Evolutionary conservation across 2,329 filamentous ascomycete species (phyloP), one percentile per base, ranked within the genome.

Genomic region (Plenodomus lindquistii): DNA sequence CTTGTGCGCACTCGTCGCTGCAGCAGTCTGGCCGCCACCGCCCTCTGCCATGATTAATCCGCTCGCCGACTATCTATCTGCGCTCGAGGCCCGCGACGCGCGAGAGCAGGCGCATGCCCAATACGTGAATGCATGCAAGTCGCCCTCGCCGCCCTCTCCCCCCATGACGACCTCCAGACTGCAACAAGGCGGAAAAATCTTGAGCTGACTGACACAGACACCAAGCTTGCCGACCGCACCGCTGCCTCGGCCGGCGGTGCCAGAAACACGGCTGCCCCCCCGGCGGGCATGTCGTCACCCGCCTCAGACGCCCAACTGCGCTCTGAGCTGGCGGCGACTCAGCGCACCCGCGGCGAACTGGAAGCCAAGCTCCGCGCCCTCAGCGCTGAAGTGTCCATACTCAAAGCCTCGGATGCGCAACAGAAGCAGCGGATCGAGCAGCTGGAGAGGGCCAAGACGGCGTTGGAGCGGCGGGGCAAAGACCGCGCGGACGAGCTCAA

Each of bases 401-500:
- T 91, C n/a, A 85, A 84, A 34, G 70, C 77, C 24, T 83, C 84
- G 60, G 79, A 79, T 4, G 79, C 78, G 37, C 74, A 77, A n/a
- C 86, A 93, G 48, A 72, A 76, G 7, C 81, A 80, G 59, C 78
- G 80, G 16, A 80, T 96, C 42, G 75, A 78, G 15, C 76, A 81
- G 18, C 75, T 95, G 16, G 82, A 84, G 17, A 75, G 78, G 19
- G 85, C 91, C 62, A 82, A 84, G 27, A 78, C 80, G 16, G 73
- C 78, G 2, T 75, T 94, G 16, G 78, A 82, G 41, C 80, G 84
- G 36, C 86, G 86, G 54, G 75, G 96, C 35, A 85, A 83, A 55
- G 93, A 97, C 70, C 79, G 88, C 22, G 90, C 95, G 53, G 89
- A 95, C 62, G 94, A 97, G 77, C 74, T 97, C 24, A 83, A 81